Percentiles rank a stretch among this genome's conserved stretches.
These are phyloP conservation scores for Helenozyma baotianmanensis DNA, from an alignment of 805 yeast species.

Conservation along the genomic window DNA sequence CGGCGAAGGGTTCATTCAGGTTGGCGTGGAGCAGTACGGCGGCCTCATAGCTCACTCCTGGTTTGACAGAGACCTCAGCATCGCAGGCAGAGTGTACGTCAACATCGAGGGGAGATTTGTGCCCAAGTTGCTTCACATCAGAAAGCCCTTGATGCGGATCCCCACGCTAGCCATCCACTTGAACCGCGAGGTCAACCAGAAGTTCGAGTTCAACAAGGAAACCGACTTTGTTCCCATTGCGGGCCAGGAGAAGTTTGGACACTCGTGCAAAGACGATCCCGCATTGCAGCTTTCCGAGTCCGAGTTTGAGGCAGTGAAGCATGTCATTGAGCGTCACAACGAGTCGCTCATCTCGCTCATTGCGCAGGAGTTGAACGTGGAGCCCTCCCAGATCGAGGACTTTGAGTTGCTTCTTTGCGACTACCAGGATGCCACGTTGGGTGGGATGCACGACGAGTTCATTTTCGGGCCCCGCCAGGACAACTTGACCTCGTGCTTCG, in stretches of 20 bases:
- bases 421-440: conserved; percentile 75
- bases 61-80: conserved; percentile 90
- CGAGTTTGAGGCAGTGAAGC: conserved; percentile 61
- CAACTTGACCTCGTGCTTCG: conserved; percentile 81
- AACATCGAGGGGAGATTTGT: conserved; percentile 46
- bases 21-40: conserved; percentile 93
- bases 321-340: conserved; percentile 72
- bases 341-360: conserved; percentile 62
- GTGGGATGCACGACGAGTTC: conserved; percentile 88
- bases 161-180: conserved; percentile 95
- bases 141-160: conserved; percentile 76
- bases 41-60: conserved; percentile 96
- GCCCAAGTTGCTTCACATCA: conserved; percentile 71
- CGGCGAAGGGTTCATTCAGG: conserved; percentile 74
- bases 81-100: conserved; percentile 89
- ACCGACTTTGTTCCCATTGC: conserved; percentile 82
- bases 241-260: conserved; percentile 42
- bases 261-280: conserved; percentile 49
- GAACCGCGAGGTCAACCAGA: conserved; percentile 67
- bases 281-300: conserved; percentile 43
- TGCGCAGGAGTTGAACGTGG: conserved; percentile 58
- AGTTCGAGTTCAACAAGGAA: conserved; percentile 87
- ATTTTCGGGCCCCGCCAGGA: conserved; percentile 89
- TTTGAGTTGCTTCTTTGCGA: conserved; percentile 85
- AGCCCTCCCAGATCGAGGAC: conserved; percentile 66